Evolutionary conservation across 768 basidiomycete genomes (phyloP), one percentile per base, ranked within the genome.

Genomic region (Kwoniella dejecticola): DNA sequence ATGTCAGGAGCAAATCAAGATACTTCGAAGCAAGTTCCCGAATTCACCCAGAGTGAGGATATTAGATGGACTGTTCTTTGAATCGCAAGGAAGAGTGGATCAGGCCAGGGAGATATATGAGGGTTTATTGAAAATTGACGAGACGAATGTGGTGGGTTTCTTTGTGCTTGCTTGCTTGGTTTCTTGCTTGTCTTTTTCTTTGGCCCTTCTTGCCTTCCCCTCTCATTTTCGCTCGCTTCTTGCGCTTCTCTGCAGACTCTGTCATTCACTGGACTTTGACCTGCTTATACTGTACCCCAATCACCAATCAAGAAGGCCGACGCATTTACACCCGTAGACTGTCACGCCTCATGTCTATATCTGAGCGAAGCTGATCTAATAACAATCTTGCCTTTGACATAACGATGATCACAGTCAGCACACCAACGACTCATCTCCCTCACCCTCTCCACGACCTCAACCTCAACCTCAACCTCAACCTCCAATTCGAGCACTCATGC

Each of bases 351-450:
- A n/a, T n/a, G n/a, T n/a, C n/a, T n/a, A n/a, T n/a, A n/a, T n/a
- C n/a, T n/a, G n/a, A n/a, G n/a, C n/a, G n/a, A n/a, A n/a, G n/a
- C n/a, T n/a, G n/a, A n/a, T n/a, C n/a, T n/a, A n/a, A n/a, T n/a
- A n/a, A n/a, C n/a, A n/a, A n/a, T n/a, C n/a, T n/a, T n/a, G n/a
- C n/a, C n/a, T n/a, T n/a, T n/a, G n/a, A n/a, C n/a, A n/a, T n/a
- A n/a, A n/a, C n/a, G n/a, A n/a, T n/a, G n/a, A n/a, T n/a, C n/a
- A n/a, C n/a, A 78, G 77, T 68, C 75, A 33, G 75, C 75, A 8
- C 74, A 77, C 60, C 77, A 78, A 69, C 68, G 77, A 2, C 56
- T 78, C 10, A 77, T 78, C 40, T 64, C 77, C 2, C 62, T 78
- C 2, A 58, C 66, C 4, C 63, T 72, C 21, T 63, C 60, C 41